Conservation (phyloP, 1,284 basidiomycete genomes). For the Takashimella tepidaria region DNA sequence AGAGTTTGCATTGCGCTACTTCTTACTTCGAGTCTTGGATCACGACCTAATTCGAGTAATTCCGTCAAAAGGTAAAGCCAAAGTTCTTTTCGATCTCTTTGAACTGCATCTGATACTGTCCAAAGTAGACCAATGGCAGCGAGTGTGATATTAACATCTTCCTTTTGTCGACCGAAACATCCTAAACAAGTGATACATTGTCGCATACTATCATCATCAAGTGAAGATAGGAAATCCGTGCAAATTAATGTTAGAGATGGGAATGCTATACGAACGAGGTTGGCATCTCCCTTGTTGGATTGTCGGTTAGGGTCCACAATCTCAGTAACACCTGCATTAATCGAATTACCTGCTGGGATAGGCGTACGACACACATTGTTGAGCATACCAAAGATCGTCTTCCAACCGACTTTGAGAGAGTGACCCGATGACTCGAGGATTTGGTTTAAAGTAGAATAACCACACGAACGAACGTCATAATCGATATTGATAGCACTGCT, state of each 20-base stretch:
- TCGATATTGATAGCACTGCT: slow-evolving; percentile 36
- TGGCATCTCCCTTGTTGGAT: slow-evolving; percentile 32
- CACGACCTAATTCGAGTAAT: slow-evolving; percentile 74
- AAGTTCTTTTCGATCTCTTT: slow-evolving; percentile 69
- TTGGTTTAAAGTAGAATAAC: slow-evolving; percentile 79
- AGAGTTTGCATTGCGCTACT: slow-evolving; percentile 91
- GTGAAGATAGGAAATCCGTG: slow-evolving; percentile 73
- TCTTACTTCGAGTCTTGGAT: slow-evolving; percentile 77
- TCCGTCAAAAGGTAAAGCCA: slow-evolving; percentile 90
- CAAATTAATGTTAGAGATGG: slow-evolving; percentile 90
- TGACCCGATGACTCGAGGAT: slow-evolving; percentile 88
- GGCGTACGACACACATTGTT: slow-evolving; percentile 62
- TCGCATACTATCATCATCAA: slow-evolving; percentile 73
- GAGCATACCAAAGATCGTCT: slow-evolving; percentile 84
- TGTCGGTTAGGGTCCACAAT: slow-evolving; percentile 1
- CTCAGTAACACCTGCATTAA: neutral
- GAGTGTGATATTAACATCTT: slow-evolving; percentile 90
- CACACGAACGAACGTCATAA: slow-evolving; percentile 75
- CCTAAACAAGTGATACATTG: slow-evolving; percentile 85
- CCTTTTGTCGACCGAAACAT: slow-evolving; percentile 77
- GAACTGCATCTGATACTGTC: slow-evolving; percentile 89
- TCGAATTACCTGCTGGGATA: neutral
- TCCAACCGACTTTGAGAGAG: slow-evolving; percentile 85
- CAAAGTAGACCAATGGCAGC: slow-evolving; percentile 86
- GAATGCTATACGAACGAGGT: slow-evolving; percentile 66